phyloP scores from a whole-genome alignment of 116 monocot genomes.

The Phalaenopsis hybrid region DNA sequence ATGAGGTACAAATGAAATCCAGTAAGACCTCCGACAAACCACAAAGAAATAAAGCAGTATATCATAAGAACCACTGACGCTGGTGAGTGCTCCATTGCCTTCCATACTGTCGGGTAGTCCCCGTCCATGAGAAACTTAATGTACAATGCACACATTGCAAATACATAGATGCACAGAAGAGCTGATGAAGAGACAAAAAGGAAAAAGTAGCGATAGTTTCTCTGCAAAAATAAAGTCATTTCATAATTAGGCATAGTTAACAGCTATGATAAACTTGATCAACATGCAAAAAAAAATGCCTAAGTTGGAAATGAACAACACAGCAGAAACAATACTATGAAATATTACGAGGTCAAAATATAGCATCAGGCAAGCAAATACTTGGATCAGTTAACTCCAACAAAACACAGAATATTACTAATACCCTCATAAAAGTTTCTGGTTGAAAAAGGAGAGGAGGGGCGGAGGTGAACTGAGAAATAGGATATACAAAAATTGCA shows the following conservation, averaged over 20 bases:
- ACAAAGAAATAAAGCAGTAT: constrained; percentile 68
- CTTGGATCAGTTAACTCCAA: background rate
- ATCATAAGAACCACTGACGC: constrained; percentile 72
- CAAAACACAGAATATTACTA: background rate
- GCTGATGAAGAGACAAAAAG: constrained; percentile 77
- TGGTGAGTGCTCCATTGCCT: constrained; percentile 74
- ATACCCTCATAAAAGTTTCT: background rate
- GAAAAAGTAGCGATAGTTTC: constrained; percentile 93
- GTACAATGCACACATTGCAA: constrained; percentile 76
- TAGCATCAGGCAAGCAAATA: background rate
- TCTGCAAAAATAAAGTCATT: constrained; percentile 33
- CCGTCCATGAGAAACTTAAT: constrained; percentile 87
- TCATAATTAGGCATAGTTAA: background rate
- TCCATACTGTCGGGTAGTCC: constrained; percentile 81
- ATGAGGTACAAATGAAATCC: constrained; percentile 87
- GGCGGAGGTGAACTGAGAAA: background rate
- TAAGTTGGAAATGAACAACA: background rate
- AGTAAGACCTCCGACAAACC: constrained; percentile 96
- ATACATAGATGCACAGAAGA: constrained; percentile 87
- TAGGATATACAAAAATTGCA: background rate
- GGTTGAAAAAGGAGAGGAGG: too few relatives aligned
- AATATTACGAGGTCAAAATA: background rate
- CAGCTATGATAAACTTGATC: background rate
- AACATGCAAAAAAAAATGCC: background rate
- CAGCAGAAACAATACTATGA: background rate